Evolutionary conservation across 305 asterid species (phyloP), one percentile per base, ranked within the genome.

Genomic region (Fraxinus xanthoxyloides): DNA sequence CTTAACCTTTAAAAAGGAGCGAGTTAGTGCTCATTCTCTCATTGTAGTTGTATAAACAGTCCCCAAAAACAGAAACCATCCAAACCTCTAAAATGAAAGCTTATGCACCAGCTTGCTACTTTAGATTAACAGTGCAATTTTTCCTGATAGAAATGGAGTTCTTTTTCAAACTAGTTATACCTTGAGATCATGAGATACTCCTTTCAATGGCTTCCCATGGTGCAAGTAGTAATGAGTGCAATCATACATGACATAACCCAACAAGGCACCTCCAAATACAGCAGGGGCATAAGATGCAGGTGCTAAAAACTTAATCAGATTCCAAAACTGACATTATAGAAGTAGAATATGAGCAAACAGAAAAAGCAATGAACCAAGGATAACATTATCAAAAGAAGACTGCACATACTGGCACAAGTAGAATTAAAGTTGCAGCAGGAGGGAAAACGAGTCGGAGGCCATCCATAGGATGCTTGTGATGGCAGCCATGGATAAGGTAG

Each of bases 401-500:
- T 48, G 35, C 70, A 80, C 92, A 24, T 89, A 95, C 98, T 19
- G 95, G 93, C 8, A 91, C 77, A 72, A 90, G 87, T 23, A 93
- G 85, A 83, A 92, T 85, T 46, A 92, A 92, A 38, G 95, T 92
- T 59, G 97, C 97, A 38, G 95, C 92, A 31, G 97, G 99, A 76
- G 99, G 98, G 75, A 95, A 93, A 67, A 93, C 98, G 30, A 95
- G 98, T 3, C 99, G 90, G 32, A 94, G 92, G 70, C 95, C 92
- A 81, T 95, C 99, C 97, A 92, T 92, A 0, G 99, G 99, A 87
- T 95, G 99, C 89, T 95, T 95, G 86, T 95, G 99, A 84, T 95
- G 99, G 87, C 98, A 94, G 61, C 99, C 99, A 85, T 95, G 99
- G 85, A 94, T 82, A 73, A 95, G 95, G 89, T 91, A 95, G 80